Evolutionary conservation across 148 eudicot genomes (phyloP), one percentile per base, ranked within the genome.

Genomic region (Rhododendron vialii): DNA sequence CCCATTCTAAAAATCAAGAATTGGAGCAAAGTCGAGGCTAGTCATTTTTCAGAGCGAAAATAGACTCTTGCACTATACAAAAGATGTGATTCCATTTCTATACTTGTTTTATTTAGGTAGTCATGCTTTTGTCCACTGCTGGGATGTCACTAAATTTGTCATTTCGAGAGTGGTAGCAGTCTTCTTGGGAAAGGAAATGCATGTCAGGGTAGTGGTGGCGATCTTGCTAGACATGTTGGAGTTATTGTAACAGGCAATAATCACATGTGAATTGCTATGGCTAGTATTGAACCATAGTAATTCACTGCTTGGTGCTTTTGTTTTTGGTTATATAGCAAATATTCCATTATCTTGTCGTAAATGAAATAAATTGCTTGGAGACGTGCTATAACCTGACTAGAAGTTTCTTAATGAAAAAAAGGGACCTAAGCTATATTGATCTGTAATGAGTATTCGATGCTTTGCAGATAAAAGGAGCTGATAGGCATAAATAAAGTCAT

Each of bases 251-350:
- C 45, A 0, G 57, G 57, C 57, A 53, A 13, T 53, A 13, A 53
- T 53, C 57, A 53, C 57, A 13, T 53, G 57, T 14, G 57, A 53
- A 53, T 15, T 53, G 57, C 55, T 51, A 51, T 12, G 55, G 55
- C 17, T 51, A 53, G 20, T 4, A 59, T 82, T 82, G 43, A 82
- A 55, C 59, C 15, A 26, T n/a, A 41, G 81, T 43, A 43, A 10
- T 78, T 50, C 78, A 75, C 78, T 41, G 80, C 81, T 78, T 78
- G 48, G 50, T 35, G 51, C 80, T 41, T 78, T 78, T 78, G 10
- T 78, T 2, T 20, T 26, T 7, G 1, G 41, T 41, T 36, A 77
- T 7, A 22, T 41, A 4, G 35, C 24, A 18, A 77, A 77, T 14
- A 77, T 17, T 41, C 26, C 1, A 7, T 77, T 77, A 38, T 17